These are phyloP conservation scores for Hypoxylon sp. DNA, from an alignment of 2,329 filamentous ascomycete genomes.

Conservation along the genomic window DNA sequence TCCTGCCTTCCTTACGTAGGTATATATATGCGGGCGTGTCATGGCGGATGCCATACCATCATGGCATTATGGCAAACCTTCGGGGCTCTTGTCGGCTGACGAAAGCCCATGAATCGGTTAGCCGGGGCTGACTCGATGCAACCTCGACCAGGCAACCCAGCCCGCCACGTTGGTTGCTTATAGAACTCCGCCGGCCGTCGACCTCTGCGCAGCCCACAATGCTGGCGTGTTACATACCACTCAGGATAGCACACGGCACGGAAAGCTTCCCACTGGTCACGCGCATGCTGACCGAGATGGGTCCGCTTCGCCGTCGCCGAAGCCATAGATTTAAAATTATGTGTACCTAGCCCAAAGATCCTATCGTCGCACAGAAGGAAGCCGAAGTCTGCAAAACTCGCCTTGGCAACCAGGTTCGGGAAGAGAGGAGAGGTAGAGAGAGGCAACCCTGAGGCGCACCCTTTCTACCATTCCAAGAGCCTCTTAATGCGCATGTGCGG, in stretches of 20 bases:
- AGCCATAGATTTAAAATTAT: slow-evolving; percentile 22
- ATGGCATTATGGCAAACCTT: slow-evolving; percentile 30
- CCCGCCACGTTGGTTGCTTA: slow-evolving; percentile 42
- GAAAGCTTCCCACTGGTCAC: slow-evolving; percentile 35
- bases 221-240: slow-evolving; percentile 36
- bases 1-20: background rate
- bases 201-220: slow-evolving; percentile 31
- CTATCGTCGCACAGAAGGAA: slow-evolving; percentile 16
- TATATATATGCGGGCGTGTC: slow-evolving; percentile 21
- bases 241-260: slow-evolving; percentile 34
- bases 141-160: slow-evolving; percentile 41
- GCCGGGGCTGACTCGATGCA: slow-evolving; percentile 46
- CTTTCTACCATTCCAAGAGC: background rate
- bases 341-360: slow-evolving; percentile 10
- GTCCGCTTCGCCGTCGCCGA: slow-evolving; percentile 43
- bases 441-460: background rate
- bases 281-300: slow-evolving; percentile 40
- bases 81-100: slow-evolving; percentile 40
- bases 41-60: slow-evolving; percentile 1
- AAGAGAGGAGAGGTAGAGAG: background rate
- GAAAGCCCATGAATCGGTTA: slow-evolving; percentile 41
- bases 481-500: background rate
- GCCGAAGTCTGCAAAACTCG: slow-evolving; percentile 7
- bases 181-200: slow-evolving; percentile 39
- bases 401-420: background rate